Percentiles rank a stretch among this genome's conserved stretches.
Evolutionary conservation across 2,329 filamentous ascomycete genomes (phyloP).

Genomic region (Sporothrix sp.): DNA sequence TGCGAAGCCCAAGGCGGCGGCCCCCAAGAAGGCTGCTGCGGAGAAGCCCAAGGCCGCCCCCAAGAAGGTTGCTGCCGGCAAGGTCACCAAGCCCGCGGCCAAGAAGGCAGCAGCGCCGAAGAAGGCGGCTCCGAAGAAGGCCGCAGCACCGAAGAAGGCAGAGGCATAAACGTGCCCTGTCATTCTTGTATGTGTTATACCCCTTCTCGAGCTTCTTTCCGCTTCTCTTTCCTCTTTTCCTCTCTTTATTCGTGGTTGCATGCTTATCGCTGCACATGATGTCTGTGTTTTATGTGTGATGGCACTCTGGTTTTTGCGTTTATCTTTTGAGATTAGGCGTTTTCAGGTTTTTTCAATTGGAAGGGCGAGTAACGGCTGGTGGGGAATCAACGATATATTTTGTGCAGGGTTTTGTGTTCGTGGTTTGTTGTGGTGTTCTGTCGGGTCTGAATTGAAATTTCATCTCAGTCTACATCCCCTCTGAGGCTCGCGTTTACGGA

Average conservation of each 20-base stretch:
- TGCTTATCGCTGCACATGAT: constrained; percentile 10
- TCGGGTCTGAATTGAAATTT: no score
- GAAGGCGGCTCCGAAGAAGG: constrained; percentile 38
- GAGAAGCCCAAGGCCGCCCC: constrained; percentile 27
- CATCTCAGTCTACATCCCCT: no score
- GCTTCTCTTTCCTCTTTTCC: not conserved
- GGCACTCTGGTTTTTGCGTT: constrained; percentile 11
- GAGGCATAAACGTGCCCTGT: constrained; percentile 9
- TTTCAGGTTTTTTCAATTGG: constrained; percentile 12
- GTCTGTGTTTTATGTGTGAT: constrained; percentile 17
- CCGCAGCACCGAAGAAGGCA: constrained; percentile 23
- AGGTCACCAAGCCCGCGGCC: constrained; percentile 31
- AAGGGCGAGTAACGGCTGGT: constrained; percentile 16
- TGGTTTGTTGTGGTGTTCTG: no score
- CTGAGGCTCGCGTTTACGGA: no score
- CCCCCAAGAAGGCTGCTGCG: constrained; percentile 16
- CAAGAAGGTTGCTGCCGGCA: constrained; percentile 40
- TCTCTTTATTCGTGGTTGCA: constrained; percentile 7
- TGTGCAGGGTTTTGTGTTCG: constrained; percentile 10
- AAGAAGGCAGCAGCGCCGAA: constrained; percentile 39
- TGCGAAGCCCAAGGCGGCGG: constrained; percentile 24
- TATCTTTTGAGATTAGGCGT: constrained; percentile 11
- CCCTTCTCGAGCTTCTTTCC: constrained; percentile 5
- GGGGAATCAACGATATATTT: constrained; percentile 14
- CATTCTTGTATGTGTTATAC: constrained; percentile 10